Evolutionary conservation across 192 early-diverging fungal genomes (phyloP).

Genomic region (Cladochytrium replicatum): DNA sequence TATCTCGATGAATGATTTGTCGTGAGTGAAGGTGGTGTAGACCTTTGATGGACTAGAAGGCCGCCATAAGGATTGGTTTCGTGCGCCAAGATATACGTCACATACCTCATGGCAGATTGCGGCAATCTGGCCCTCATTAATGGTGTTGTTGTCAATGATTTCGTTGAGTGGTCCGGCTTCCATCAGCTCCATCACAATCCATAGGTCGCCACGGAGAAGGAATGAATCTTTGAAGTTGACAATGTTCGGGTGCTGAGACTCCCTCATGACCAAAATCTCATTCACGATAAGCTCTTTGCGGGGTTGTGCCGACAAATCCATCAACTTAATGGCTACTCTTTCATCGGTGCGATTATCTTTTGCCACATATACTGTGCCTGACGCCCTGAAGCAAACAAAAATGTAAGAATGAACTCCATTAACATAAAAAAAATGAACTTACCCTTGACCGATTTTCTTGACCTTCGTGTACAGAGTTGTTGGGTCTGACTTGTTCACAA

Average conservation of each 20-base stretch:
- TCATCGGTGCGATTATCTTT: slow-evolving; percentile 41
- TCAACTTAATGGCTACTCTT: slow-evolving; percentile 55
- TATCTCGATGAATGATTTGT: slow-evolving; percentile 76
- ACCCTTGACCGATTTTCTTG: slow-evolving; percentile 96
- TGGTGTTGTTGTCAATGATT: slow-evolving; percentile 84
- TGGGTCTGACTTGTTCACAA: slow-evolving; percentile 87
- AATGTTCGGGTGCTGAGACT: slow-evolving; percentile 84
- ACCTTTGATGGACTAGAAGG: slow-evolving; percentile 51
- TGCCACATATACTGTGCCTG: slow-evolving; percentile 96
- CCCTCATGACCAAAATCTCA: slow-evolving; percentile 82
- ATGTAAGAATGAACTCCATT: slow-evolving; percentile 80
- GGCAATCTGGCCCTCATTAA: slow-evolving; percentile 74
- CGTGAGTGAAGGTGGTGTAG: slow-evolving; percentile 62
- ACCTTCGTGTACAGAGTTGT: slow-evolving; percentile 82
- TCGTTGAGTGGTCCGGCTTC: slow-evolving; percentile 98
- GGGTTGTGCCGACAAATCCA: slow-evolving; percentile 44
- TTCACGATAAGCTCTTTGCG: slow-evolving; percentile 55
- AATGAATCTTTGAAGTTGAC: slow-evolving; percentile 94
- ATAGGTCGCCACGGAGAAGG: slow-evolving; percentile 79
- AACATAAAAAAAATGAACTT: slow-evolving; percentile 69
- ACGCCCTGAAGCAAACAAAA: slow-evolving; percentile 76
- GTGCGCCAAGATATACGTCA: slow-evolving; percentile 54
- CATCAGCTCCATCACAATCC: slow-evolving; percentile 99
- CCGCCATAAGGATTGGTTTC: neutral
- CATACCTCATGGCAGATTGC: slow-evolving; percentile 63